phyloP scores from a whole-genome alignment of 345 rosid species.

The Linum tenue region DNA sequence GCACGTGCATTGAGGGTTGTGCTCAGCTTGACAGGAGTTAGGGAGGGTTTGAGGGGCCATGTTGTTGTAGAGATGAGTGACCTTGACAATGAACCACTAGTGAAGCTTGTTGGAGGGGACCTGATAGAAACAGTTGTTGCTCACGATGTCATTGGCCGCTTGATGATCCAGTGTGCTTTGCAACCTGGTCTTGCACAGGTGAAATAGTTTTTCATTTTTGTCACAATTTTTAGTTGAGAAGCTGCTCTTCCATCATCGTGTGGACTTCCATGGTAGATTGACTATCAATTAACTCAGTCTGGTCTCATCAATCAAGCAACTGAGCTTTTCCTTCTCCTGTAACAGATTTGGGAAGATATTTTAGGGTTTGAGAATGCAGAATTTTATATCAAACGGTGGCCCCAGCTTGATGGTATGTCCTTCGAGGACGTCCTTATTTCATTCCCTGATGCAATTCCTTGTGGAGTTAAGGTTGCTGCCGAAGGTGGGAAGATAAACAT shows the following conservation, averaged over 20 bases:
- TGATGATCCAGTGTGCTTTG: constrained; percentile 91
- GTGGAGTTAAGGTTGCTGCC: constrained; percentile 77
- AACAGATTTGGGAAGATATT: constrained; percentile 91
- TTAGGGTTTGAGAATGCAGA: constrained; percentile 89
- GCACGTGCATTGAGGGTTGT: constrained; percentile 90
- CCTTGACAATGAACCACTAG: constrained; percentile 85
- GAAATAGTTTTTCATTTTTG: not conserved
- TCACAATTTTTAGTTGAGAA: not conserved
- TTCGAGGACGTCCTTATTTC: constrained; percentile 72
- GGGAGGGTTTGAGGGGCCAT: constrained; percentile 78
- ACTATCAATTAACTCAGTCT: not conserved
- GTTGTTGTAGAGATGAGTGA: constrained; percentile 96
- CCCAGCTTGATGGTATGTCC: constrained; percentile 59
- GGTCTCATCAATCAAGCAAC: not conserved
- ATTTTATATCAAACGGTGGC: constrained; percentile 86
- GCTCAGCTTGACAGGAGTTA: constrained; percentile 81
- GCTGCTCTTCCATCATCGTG: not conserved
- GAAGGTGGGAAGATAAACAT: constrained; percentile 64
- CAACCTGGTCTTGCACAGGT: constrained; percentile 98
- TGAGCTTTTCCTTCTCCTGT: constrained; percentile 6
- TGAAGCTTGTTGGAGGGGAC: constrained; percentile 94
- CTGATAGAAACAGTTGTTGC: constrained; percentile 87
- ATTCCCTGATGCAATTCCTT: constrained; percentile 83
- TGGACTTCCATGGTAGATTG: no score
- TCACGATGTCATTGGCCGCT: constrained; percentile 91